Base-by-base conservation (phyloP, 305 asterid genomes). In the Fraxinus sp. region DNA sequence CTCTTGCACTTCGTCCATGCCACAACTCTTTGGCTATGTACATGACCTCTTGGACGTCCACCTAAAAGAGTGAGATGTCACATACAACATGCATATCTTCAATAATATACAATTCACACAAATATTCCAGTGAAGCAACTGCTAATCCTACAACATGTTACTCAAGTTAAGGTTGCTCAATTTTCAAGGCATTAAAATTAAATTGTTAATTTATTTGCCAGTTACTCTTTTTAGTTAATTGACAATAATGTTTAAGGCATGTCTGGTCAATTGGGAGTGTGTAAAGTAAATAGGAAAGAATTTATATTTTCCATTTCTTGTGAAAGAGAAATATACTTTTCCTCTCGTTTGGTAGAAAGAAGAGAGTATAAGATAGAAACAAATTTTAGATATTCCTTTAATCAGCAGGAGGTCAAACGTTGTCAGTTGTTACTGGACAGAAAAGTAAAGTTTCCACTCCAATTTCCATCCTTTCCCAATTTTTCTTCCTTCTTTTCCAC, bases 1-100 rank as follows among this genome's bases (percentile, higher is more conserved):
- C 99, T 87, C 97, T 91, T 37, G 98, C 97, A 91, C 99, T 93
- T 86, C 98, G 92, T 78, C 98, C 94, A 81, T 86, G 95, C 99
- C 99, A 95, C 90, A 95, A 89, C 89, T 94, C 99, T 91, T 95
- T 95, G 77, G 84, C 92, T 72, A 94, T 80, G 78, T 94, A 94
- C 97, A 91, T 89, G 62, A 94, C 97, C 88, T 95, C 98, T 76
- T 91, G 94, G 52, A 90, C 98, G 83, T 94, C 99, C 80, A 95
- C 99, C 99, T 95, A 87, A 36, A 83, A 86, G 79, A 79, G 84
- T 81, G 2, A 62, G 7, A 44, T 13, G 77, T 26, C 80, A 85
- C 68, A 14, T 78, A 62, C 24, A 78, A 44, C 41, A 78, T 30
- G 39, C 10, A 73, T 20, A 22, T 46, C 71, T 62, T 52, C 44